Evolutionary conservation across 2,329 filamentous ascomycete species (phyloP), one percentile per base, ranked within the genome.

Genomic region (Fusarium pseudonygamai): DNA sequence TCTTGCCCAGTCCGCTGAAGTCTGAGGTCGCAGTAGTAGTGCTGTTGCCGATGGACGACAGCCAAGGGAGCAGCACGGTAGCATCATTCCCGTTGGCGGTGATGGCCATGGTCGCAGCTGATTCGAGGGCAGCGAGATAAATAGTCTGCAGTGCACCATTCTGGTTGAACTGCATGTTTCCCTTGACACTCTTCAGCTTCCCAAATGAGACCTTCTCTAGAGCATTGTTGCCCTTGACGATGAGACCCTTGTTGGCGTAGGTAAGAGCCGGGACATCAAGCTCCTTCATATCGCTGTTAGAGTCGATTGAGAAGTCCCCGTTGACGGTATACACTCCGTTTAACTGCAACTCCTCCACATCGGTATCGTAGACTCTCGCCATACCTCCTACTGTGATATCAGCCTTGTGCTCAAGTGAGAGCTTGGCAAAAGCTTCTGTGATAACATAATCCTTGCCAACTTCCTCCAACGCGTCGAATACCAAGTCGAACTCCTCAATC

Each of bases 251-350:
- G 47, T 78, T 68, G 3, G 69, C 74, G 5, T 75, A 77, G 3
- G 70, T 75, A 8, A 77, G 50, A 4, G 66, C 40, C 5, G 62
- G 60, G 9, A 74, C 58, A 22, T 71, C 59, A 15, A 79, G 42
- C 42, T 70, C 60, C 39, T 72, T 64, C 57, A 79, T 50, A 16
- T 77, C 47, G 1, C 37, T 47, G 32, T 79, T 79, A 2, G 67
- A 37, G 55, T 79, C 77, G 32, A 79, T 70, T 7, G 70, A 76
- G 39, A 79, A 76, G 24, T 79, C 77, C 6, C 69, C 74, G 5
- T 76, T 57, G 18, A 78, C 74, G 2, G 67, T 75, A n/a, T 73
- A 60, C 20, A 79, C 61, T n/a, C 78, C 78, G 3, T 62, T 63
- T 1, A 79, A 64, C 18, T 71, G 64, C 12, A 79, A 45, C 6